Conservation (phyloP, 768 basidiomycete species). For the Porpolomopsis calyptriformis region DNA sequence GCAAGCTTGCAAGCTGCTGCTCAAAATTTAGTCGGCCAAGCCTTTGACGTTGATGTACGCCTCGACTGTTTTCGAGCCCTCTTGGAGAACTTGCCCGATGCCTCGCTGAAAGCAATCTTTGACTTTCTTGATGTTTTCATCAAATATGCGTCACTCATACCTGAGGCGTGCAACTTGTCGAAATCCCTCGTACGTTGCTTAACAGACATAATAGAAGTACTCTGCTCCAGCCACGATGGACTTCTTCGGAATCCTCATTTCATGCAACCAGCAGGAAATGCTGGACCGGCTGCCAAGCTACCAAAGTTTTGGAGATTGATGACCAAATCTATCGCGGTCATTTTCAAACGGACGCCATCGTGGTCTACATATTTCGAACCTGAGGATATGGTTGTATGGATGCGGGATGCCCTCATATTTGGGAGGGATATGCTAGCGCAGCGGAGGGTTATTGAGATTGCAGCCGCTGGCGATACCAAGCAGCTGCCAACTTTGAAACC, state of each 20-base stretch:
- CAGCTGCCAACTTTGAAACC: slow-evolving; percentile 20
- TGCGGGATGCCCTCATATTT: slow-evolving; percentile 95
- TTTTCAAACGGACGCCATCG: slow-evolving; percentile 72
- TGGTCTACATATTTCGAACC: slow-evolving; percentile 80
- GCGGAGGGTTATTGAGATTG: slow-evolving; percentile 68
- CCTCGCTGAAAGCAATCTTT: slow-evolving; percentile 60
- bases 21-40: slow-evolving; percentile 71
- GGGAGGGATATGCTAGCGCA: slow-evolving; percentile 78
- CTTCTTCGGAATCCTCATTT: slow-evolving; percentile 50
- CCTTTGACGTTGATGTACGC: slow-evolving; percentile 84
- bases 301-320: slow-evolving; percentile 74
- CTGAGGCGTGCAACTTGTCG: slow-evolving; percentile 84
- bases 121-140: slow-evolving; percentile 60
- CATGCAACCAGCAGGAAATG: slow-evolving; percentile 32
- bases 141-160: slow-evolving; percentile 46
- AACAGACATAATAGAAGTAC: slow-evolving; percentile 82
- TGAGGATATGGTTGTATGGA: slow-evolving; percentile 88
- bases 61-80: slow-evolving; percentile 79
- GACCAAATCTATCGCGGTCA: slow-evolving; percentile 67
- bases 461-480: slow-evolving; percentile 29
- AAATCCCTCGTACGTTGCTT: slow-evolving; percentile 86
- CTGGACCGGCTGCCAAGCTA: slow-evolving; percentile 42
- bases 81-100: slow-evolving; percentile 53
- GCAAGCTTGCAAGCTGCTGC: slow-evolving; percentile 64
- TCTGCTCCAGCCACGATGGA: slow-evolving; percentile 66